These are phyloP conservation scores for Aspergillus neotritici DNA, from an alignment of 2,329 filamentous ascomycete species.

Conservation along the genomic window DNA sequence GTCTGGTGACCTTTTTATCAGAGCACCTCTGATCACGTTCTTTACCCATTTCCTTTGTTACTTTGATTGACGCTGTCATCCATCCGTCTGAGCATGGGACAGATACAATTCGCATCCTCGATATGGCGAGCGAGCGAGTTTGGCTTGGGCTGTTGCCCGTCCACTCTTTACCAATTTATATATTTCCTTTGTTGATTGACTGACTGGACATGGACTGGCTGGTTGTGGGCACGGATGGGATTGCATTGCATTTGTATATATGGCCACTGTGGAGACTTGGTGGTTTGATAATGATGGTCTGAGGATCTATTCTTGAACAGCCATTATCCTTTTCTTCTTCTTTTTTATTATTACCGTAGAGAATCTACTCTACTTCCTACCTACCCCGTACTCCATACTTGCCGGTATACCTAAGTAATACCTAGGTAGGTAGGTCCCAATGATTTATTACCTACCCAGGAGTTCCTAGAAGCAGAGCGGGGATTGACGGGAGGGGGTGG, in stretches of 20 bases:
- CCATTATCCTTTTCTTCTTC: no score
- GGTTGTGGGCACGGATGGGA: neutral
- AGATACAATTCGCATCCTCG: conserved; percentile 1
- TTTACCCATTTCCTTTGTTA: conserved; percentile 8
- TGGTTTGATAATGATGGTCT: no score
- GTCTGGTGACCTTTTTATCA: conserved; percentile 5
- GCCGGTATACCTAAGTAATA: no score
- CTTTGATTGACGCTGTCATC: neutral
- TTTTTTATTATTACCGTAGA: no score
- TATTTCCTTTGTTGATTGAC: neutral
- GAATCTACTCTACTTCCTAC: no score
- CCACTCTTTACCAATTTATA: neutral
- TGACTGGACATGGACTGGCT: no score
- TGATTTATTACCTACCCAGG: no score
- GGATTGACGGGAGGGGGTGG: no score
- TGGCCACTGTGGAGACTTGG: neutral
- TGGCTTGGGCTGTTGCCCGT: neutral
- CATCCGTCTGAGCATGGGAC: neutral
- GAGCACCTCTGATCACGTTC: neutral
- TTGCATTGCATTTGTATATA: conserved; percentile 1
- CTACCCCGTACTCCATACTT: no score
- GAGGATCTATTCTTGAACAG: no score
- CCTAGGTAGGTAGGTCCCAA: no score
- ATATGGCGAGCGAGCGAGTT: neutral
- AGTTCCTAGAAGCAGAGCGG: no score